phyloP scores from a whole-genome alignment of 1,139 yeast species.

The Wickerhamomyces sp. region DNA sequence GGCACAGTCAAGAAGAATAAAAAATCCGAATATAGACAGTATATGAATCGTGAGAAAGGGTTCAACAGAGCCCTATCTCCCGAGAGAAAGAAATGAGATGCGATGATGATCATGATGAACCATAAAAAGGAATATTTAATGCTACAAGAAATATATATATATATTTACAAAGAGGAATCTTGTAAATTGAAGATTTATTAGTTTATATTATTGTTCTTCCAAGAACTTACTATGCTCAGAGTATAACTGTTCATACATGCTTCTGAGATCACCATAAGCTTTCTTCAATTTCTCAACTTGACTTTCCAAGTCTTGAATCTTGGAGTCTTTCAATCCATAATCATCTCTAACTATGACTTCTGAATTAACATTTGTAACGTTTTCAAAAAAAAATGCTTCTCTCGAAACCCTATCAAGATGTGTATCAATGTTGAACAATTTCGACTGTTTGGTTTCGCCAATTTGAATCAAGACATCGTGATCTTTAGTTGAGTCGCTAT shows the following conservation, averaged over 20 bases:
- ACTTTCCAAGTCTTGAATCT: conserved; percentile 34
- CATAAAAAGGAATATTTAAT: too few species aligned
- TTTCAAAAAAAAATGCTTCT: conserved; percentile 49
- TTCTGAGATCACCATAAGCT: conserved; percentile 56
- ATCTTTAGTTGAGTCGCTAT: conserved; percentile 34
- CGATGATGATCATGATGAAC: too few species aligned
- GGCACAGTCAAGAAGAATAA: conserved; percentile 41
- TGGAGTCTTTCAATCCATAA: conserved; percentile 18
- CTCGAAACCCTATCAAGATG: conserved; percentile 44
- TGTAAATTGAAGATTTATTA: too few species aligned
- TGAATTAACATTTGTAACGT: conserved; percentile 35
- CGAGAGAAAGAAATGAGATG: conserved; percentile 24
- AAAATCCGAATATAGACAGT: conserved; percentile 53
- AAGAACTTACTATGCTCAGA: conserved; percentile 45
- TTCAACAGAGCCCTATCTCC: conserved; percentile 61
- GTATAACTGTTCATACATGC: conserved; percentile 55
- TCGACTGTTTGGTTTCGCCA: conserved; percentile 21
- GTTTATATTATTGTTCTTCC: conserved; percentile 15
- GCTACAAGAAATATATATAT: too few species aligned
- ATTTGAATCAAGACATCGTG: conserved; percentile 51
- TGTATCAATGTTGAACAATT: conserved; percentile 28
- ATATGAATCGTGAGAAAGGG: conserved; percentile 60
- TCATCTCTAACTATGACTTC: conserved; percentile 25
- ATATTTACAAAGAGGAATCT: too few species aligned
- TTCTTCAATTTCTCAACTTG: conserved; percentile 45